Conservation (phyloP, 2,329 filamentous ascomycete genomes). For the Fusarium setosum region DNA sequence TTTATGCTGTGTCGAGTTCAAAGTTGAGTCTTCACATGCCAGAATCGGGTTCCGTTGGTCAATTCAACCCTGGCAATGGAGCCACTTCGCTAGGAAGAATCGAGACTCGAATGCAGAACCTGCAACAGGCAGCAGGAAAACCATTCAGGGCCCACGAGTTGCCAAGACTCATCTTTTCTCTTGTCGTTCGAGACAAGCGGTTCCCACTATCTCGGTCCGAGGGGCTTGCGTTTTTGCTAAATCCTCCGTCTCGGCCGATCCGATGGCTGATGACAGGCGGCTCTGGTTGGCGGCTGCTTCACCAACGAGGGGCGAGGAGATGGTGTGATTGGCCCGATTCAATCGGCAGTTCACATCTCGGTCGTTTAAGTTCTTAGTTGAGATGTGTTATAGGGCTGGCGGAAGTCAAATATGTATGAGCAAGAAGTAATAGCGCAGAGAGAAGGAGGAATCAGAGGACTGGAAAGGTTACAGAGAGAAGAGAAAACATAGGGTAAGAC, state of each 20-base stretch:
- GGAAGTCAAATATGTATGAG: neutral
- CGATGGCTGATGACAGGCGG: conserved; percentile 6
- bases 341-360: conserved; percentile 3
- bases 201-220: conserved; percentile 3
- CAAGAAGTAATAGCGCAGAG: neutral
- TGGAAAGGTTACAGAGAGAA: neutral
- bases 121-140: conserved; percentile 23
- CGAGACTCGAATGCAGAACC: conserved; percentile 31
- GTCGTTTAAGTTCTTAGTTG: conserved; percentile 10
- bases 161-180: conserved; percentile 16
- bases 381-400: conserved; percentile 7
- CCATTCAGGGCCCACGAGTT: conserved; percentile 14
- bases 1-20: neutral
- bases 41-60: conserved; percentile 15
- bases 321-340: conserved; percentile 18
- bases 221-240: neutral
- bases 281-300: neutral
- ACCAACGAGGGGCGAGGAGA: neutral
- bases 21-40: conserved; percentile 37
- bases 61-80: conserved; percentile 6
- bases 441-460: neutral
- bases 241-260: conserved; percentile 12
- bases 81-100: conserved; percentile 33
- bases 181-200: conserved; percentile 14
- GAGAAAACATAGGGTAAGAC: neutral